A percentile compares a stretch with the other conserved stretches of the same genome.
phyloP scores from a whole-genome alignment of 2,329 filamentous ascomycete species.

The Cladophialophora bantiana region DNA sequence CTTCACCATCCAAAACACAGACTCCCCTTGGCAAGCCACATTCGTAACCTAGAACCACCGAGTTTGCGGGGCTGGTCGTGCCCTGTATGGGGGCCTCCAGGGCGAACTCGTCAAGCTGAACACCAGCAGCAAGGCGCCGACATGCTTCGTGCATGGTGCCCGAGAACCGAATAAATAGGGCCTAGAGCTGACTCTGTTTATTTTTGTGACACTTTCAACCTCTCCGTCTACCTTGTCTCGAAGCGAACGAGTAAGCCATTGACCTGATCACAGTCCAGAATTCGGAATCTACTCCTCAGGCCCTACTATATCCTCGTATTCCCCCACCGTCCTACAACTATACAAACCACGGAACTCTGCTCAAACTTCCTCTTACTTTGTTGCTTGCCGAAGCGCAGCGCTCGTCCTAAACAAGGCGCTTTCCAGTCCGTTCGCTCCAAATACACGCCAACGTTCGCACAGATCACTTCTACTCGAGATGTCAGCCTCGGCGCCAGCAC shows the following conservation, averaged over 20 bases:
- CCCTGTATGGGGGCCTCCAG: constrained; percentile 10
- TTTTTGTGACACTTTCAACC: constrained; percentile 1
- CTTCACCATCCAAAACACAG: constrained; percentile 5
- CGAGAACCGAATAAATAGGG: constrained; percentile 20
- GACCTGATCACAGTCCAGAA: not conserved
- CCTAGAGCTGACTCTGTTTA: constrained; percentile 9
- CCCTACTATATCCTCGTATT: constrained; percentile 5
- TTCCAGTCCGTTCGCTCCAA: constrained; percentile 1
- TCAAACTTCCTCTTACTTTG: not conserved
- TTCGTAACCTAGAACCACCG: constrained; percentile 28
- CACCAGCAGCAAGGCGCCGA: constrained; percentile 10
- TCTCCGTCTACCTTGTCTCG: not conserved
- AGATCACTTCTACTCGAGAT: constrained; percentile 24
- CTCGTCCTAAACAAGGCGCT: not conserved
- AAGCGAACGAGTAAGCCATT: constrained; percentile 14
- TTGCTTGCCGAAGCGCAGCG: not conserved
- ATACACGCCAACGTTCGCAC: constrained; percentile 12
- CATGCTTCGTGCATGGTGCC: not conserved
- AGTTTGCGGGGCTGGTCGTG: constrained; percentile 22
- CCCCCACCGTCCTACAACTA: constrained; percentile 6
- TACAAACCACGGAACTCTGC: not conserved
- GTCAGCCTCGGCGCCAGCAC: constrained; percentile 25
- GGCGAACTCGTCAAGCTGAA: constrained; percentile 12
- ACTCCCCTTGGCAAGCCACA: constrained; percentile 35
- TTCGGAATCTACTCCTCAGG: constrained; percentile 5